Evolutionary conservation across 2,329 filamentous ascomycete genomes (phyloP).

Genomic region (Pseudogymnoascus sp.): DNA sequence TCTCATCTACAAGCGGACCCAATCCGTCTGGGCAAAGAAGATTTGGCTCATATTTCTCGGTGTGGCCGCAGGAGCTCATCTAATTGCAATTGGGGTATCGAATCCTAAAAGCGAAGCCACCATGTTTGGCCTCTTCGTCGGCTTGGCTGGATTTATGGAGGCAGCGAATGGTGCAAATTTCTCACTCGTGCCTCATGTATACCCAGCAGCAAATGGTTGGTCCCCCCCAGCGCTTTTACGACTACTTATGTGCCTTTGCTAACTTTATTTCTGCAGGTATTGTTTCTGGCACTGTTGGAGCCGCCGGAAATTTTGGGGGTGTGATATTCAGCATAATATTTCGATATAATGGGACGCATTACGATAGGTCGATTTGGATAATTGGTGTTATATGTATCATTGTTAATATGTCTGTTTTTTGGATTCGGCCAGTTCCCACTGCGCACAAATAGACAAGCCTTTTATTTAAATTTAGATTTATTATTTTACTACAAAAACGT

Average conservation of each 20-base stretch:
- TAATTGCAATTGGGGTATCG: slow-evolving; percentile 50
- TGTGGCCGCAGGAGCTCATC: slow-evolving; percentile 48
- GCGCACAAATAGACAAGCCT: background rate
- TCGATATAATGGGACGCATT: slow-evolving; percentile 62
- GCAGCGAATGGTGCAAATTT: slow-evolving; percentile 57
- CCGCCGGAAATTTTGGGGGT: slow-evolving; percentile 73
- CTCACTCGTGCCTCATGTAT: slow-evolving; percentile 54
- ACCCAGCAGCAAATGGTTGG: slow-evolving; percentile 42
- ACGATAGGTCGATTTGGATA: slow-evolving; percentile 67
- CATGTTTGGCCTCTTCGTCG: slow-evolving; percentile 67
- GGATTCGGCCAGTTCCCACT: slow-evolving; percentile 50
- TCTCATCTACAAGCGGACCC: slow-evolving; percentile 18
- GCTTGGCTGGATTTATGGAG: slow-evolving; percentile 72
- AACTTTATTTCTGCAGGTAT: slow-evolving; percentile 48
- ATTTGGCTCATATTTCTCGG: slow-evolving; percentile 47
- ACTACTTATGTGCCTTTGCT: slow-evolving; percentile 39
- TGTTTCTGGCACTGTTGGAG: slow-evolving; percentile 69
- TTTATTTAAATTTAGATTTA: background rate
- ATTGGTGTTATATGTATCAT: slow-evolving; percentile 67
- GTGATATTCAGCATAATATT: slow-evolving; percentile 77
- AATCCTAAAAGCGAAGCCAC: slow-evolving; percentile 54
- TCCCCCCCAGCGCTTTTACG: background rate
- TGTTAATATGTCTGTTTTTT: slow-evolving; percentile 57
- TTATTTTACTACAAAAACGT: background rate
- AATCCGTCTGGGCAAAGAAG: slow-evolving; percentile 54